Conservation (phyloP, 345 rosid genomes). For the Linum tenue region DNA sequence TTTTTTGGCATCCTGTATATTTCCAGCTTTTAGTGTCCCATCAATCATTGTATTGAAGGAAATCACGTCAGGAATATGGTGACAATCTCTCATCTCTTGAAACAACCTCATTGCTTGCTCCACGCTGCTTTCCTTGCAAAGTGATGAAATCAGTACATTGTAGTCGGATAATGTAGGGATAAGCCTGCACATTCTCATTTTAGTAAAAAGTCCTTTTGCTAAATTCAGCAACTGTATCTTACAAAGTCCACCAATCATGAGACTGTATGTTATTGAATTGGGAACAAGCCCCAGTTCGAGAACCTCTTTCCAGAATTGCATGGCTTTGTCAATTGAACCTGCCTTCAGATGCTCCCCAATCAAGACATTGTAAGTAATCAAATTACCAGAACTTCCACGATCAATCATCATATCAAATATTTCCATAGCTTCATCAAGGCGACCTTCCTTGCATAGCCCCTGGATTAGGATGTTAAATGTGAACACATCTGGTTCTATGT, state of each 20-base stretch:
- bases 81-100: constrained; percentile 33
- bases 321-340: constrained; percentile 37
- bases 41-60: constrained; percentile 54
- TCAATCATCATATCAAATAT: constrained; percentile 35
- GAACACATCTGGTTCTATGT: constrained; percentile 34
- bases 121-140: constrained; percentile 55
- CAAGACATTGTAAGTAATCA: constrained; percentile 37
- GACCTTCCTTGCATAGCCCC: constrained; percentile 45
- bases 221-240: constrained; percentile 40
- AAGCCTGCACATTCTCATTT: constrained; percentile 33
- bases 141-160: constrained; percentile 40
- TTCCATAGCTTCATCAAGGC: constrained; percentile 36
- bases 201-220: constrained; percentile 51
- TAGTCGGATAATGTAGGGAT: constrained; percentile 35
- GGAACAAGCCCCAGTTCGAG: constrained; percentile 35
- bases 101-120: constrained; percentile 57
- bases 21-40: constrained; percentile 49
- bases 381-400: constrained; percentile 35
- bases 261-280: constrained; percentile 37
- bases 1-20: constrained; percentile 37
- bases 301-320: constrained; percentile 50
- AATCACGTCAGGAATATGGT: constrained; percentile 28
- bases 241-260: constrained; percentile 48
- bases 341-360: constrained; percentile 38
- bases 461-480: constrained; percentile 45